These are phyloP conservation scores for Herpetomonas samuelpessoai DNA, from an alignment of 208 protist genomes.

Conservation along the genomic window DNA sequence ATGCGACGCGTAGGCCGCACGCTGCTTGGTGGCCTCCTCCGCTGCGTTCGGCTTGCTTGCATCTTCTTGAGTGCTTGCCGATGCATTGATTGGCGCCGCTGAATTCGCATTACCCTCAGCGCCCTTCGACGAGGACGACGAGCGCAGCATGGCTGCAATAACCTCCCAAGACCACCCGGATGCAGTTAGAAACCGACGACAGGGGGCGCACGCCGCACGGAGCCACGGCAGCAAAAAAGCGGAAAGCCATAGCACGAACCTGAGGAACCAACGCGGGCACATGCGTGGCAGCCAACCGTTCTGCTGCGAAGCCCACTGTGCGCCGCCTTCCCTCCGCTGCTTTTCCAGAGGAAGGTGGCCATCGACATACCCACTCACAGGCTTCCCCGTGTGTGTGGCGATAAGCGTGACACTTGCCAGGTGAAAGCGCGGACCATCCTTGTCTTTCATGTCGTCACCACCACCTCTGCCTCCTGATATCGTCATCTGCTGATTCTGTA, in stretches of 20 bases:
- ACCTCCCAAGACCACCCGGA: not conserved
- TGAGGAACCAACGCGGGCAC: not conserved
- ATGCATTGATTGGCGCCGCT: too few species aligned
- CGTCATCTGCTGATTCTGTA: not conserved
- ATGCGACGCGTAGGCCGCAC: not conserved
- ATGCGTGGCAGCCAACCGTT: not conserved
- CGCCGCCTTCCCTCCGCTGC: too few species aligned
- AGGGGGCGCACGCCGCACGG: too few species aligned
- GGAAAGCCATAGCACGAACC: not conserved
- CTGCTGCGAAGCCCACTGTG: not conserved
- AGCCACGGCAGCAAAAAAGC: not conserved
- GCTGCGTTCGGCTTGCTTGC: not conserved
- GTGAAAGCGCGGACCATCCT: too few species aligned
- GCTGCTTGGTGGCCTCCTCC: not conserved
- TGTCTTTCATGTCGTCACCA: too few species aligned
- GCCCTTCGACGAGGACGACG: not conserved
- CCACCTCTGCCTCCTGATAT: too few species aligned
- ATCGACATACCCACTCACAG: not conserved
- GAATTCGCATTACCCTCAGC: too few species aligned
- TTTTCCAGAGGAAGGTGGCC: too few species aligned
- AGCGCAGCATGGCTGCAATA: not conserved
- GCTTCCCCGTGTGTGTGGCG: not conserved
- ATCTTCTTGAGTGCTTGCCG: too few species aligned
- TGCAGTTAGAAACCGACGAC: too few species aligned
- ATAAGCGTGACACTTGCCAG: not conserved